A percentile compares a stretch with the other conserved stretches of the same genome.
These are phyloP conservation scores for Triglochin maritima DNA, from an alignment of 106 monocot species.

Conservation along the genomic window DNA sequence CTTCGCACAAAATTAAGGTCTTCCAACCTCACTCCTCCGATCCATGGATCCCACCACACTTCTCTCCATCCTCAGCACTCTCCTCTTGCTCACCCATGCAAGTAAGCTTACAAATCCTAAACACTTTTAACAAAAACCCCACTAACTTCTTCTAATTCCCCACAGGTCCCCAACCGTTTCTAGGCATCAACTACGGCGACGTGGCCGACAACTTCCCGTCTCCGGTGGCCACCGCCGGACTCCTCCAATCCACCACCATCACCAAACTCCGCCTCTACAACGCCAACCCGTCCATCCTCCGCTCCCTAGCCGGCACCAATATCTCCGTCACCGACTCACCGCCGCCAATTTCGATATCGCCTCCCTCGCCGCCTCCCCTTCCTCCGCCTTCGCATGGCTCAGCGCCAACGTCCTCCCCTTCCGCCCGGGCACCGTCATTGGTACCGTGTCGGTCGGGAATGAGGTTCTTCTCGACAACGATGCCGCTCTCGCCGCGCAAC, in stretches of 20 bases:
- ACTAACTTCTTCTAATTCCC: not conserved
- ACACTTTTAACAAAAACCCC: too few species aligned
- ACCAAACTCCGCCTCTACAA: constrained; percentile 68
- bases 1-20: too few species aligned
- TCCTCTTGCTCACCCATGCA: too few species aligned
- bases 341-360: constrained; percentile 56
- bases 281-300: constrained; percentile 39
- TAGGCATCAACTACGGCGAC: constrained; percentile 71
- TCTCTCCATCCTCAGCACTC: too few species aligned
- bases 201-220: constrained; percentile 76
- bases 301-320: constrained; percentile 32
- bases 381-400: constrained; percentile 42
- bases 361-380: constrained; percentile 41
- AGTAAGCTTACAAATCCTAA: too few species aligned
- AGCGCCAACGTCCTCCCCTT: constrained; percentile 56
- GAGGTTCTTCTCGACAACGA: constrained; percentile 45
- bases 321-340: constrained; percentile 53
- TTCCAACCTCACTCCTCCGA: too few species aligned
- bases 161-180: constrained; percentile 40
- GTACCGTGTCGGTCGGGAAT: constrained; percentile 51
- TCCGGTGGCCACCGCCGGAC: constrained; percentile 32
- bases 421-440: constrained; percentile 30
- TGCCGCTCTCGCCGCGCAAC: constrained; percentile 33
- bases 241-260: constrained; percentile 54
- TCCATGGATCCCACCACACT: too few species aligned